A percentile compares a stretch with the other conserved stretches of the same genome.
phyloP scores from a whole-genome alignment of 176 grass and related monocot species.

The Hordeum vulgare region MorexV3_pseudomolecules_assembly NC_058520.1:21529302-21529801 shows the following conservation, averaged over 20 bases:
- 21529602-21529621: constrained; percentile 82
- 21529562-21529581: constrained; percentile 51
- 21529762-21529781: constrained; percentile 79
- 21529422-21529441: constrained; percentile 58
- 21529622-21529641: constrained; percentile 57
- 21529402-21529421: constrained; percentile 86
- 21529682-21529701: constrained; percentile 59
- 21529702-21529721: constrained; percentile 68
- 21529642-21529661: constrained; percentile 36
- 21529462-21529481: constrained; percentile 62
- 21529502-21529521: constrained; percentile 63
- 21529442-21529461: constrained; percentile 46
- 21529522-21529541: constrained; percentile 85
- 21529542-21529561: constrained; percentile 69
- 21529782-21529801: constrained; percentile 11
- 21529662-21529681: constrained; percentile 69
- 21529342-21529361: constrained; percentile 78
- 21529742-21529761: constrained; percentile 51
- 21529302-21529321: neutral
- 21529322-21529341: no score
- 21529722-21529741: constrained; percentile 61
- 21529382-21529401: constrained; percentile 77
- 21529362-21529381: constrained; percentile 64
- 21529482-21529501: constrained; percentile 35
- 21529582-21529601: constrained; percentile 52